Conservation (phyloP, 306 rosid genomes). For the Erythrophleum fordii region DNA sequence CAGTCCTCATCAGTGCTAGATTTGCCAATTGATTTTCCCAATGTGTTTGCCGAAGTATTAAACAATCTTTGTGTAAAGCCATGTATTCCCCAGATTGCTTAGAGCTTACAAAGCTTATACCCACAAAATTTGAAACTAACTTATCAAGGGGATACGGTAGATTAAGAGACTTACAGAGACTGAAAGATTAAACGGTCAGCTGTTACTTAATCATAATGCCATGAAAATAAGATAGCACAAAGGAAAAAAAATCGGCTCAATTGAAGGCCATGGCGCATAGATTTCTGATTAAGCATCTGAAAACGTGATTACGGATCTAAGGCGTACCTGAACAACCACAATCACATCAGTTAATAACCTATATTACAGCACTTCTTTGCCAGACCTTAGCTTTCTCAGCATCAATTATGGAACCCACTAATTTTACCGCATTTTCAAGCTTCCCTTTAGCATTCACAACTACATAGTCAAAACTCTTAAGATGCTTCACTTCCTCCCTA, state of each 20-base stretch:
- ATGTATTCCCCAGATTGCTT: background rate
- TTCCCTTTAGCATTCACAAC: conserved; percentile 87
- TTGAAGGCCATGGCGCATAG: background rate
- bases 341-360: conserved; percentile 24
- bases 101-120: background rate
- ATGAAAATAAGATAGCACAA: background rate
- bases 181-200: background rate
- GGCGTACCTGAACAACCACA: conserved; percentile 19
- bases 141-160: background rate
- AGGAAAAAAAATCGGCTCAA: background rate
- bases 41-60: background rate
- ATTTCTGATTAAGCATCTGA: background rate
- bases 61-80: background rate
- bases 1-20: background rate
- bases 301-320: background rate
- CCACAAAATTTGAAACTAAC: background rate
- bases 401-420: conserved; percentile 74
- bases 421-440: conserved; percentile 77
- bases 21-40: background rate
- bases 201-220: background rate
- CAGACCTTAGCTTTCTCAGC: conserved; percentile 95
- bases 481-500: conserved; percentile 85
- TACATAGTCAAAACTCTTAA: conserved; percentile 77
- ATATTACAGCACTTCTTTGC: conserved; percentile 64
- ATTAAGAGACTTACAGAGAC: background rate